These are phyloP conservation scores for Oryza officinalis DNA, from an alignment of 176 grass and related monocot genomes.

Conservation along the genomic window DNA sequence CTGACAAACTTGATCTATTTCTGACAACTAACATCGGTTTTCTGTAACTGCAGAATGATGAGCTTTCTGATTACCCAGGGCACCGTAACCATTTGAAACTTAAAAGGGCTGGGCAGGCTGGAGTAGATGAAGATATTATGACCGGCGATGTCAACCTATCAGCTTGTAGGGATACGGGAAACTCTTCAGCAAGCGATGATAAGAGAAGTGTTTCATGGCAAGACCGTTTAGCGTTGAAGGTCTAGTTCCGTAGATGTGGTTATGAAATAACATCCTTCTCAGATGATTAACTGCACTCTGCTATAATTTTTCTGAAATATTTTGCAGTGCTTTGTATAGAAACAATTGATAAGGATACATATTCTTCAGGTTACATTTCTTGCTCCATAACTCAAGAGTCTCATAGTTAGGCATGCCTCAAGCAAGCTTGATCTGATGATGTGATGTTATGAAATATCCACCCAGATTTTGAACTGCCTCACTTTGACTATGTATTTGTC, in stretches of 20 bases:
- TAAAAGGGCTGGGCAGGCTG: slow-evolving; percentile 4
- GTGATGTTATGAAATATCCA: not conserved
- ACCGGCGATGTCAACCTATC: slow-evolving; percentile 30
- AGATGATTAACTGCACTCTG: not conserved
- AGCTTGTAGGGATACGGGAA: slow-evolving; percentile 56
- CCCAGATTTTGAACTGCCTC: not conserved
- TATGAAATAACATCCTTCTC: not conserved
- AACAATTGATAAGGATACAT: slow-evolving; percentile 31
- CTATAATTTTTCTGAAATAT: not conserved
- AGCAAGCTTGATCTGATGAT: not conserved
- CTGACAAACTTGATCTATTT: not conserved
- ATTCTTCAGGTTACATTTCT: not conserved
- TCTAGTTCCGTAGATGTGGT: slow-evolving; percentile 33
- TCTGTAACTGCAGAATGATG: slow-evolving; percentile 48
- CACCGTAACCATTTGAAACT: slow-evolving; percentile 19
- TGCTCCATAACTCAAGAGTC: not conserved
- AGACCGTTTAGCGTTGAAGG: slow-evolving; percentile 61
- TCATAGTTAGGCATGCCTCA: not conserved
- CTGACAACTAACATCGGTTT: not conserved
- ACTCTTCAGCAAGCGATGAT: slow-evolving; percentile 46
- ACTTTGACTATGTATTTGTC: not conserved
- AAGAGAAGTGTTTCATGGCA: slow-evolving; percentile 74
- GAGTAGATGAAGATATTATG: slow-evolving; percentile 42
- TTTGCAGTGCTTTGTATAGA: slow-evolving; percentile 36
- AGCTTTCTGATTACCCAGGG: slow-evolving; percentile 30